Conservation (phyloP, 108 stramenopile species). For the Asterionellopsis glacialis region DNA sequence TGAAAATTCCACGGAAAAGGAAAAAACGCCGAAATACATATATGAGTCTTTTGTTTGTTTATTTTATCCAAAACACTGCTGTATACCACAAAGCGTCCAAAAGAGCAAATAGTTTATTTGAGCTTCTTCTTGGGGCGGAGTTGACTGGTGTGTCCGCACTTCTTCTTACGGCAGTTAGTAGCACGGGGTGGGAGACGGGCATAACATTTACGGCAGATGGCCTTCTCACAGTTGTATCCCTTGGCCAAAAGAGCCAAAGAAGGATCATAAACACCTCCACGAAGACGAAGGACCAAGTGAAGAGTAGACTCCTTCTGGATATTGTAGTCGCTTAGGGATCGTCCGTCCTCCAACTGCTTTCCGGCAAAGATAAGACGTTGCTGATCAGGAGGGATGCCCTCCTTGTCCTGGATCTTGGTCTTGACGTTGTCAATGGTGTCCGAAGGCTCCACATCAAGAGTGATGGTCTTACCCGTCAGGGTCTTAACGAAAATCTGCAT, state of each 20-base stretch:
- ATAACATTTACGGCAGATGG: conserved; percentile 98
- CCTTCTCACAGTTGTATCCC: conserved; percentile 99
- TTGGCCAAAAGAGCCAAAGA: conserved; percentile 98
- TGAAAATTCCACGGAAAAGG: too few species aligned
- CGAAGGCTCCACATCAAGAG: conserved; percentile 95
- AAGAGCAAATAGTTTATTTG: conserved; percentile 71
- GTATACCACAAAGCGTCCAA: too few species aligned
- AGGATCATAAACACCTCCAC: conserved; percentile 96
- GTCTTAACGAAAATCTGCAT: conserved; percentile 99
- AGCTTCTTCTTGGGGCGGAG: conserved; percentile 99
- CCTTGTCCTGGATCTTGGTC: conserved; percentile 98
- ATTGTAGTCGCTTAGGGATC: conserved; percentile 98
- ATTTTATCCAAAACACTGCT: too few species aligned
- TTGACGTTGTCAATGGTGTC: conserved; percentile 99
- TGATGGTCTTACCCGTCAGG: conserved; percentile 99
- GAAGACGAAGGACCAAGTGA: conserved; percentile 91
- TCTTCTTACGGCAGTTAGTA: conserved; percentile 99
- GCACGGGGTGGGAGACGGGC: conserved; percentile 99
- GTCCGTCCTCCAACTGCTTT: conserved; percentile 99
- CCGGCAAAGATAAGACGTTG: conserved; percentile 98
- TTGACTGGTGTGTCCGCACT: conserved; percentile 99
- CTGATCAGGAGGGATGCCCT: conserved; percentile 98
- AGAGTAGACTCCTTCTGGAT: conserved; percentile 97
- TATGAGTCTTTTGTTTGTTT: too few species aligned
- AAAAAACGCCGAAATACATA: too few species aligned